Evolutionary conservation across 164 flowering plant species (phyloP), one percentile per base, ranked within the genome.

Genomic region (Brasenia schreberi): DNA sequence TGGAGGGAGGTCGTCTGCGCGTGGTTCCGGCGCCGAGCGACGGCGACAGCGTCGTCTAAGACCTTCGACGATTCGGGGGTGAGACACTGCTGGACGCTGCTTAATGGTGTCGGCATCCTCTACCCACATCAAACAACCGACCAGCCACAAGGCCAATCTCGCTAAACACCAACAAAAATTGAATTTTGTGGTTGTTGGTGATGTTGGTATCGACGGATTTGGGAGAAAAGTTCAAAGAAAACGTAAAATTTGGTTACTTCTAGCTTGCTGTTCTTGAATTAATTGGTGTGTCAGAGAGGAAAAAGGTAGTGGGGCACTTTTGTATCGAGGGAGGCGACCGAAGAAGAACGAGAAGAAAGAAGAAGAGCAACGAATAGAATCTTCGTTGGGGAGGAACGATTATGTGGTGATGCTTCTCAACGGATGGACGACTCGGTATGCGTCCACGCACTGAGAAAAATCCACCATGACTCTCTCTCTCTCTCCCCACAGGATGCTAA

Each of bases 61-160:
- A 84, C 92, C 6, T 77, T 73, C 10, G 89, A 86, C 5, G 96
- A 86, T 62, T 83, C 91, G 5, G 80, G 77, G 18, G 96, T 83
- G 65, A 91, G 71, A 77, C 91, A 88, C 56, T 49, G 56, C 56
- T 49, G 56, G 4, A 88, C 97, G n/a, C 76, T 66, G 74, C 75
- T 75, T 10, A 90, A 89, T 82, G 92, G 88, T 79, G 91, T 87
- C 45, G 90, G 96, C 97, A 90, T 90, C 76, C 79, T 81, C 81
- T 82, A 74, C 73, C 53, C 75, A 63, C 74, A 69, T 67, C 56
- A 49, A 14, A 9, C 56, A 9, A 9, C 10, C 56, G 4, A 9
- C 5, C 56, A 9, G 0, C 56, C 56, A 9, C 56, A 5, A 49
- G 16, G 16, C 12, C 4, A 49, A 49, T 14, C 56, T 53, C 18